These are phyloP conservation scores for Camelina hispida DNA, from an alignment of 345 rosid genomes.

Conservation along the genomic window DNA sequence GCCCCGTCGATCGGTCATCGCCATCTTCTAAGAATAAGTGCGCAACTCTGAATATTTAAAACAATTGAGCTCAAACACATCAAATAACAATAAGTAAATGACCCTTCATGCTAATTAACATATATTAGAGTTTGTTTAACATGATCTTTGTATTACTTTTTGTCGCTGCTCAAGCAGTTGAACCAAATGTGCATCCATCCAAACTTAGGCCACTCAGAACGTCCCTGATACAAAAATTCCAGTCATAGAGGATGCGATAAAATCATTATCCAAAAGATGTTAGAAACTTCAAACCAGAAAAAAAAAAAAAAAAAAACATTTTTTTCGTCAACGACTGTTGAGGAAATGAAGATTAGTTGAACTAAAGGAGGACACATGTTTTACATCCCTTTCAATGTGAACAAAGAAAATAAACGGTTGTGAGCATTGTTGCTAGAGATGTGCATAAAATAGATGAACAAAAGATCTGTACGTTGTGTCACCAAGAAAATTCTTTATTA, in stretches of 20 bases:
- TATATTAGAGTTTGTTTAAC: background rate
- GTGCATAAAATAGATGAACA: background rate
- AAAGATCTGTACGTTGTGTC: background rate
- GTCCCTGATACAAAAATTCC: background rate
- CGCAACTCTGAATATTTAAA: background rate
- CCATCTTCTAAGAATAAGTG: background rate
- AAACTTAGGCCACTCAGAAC: background rate
- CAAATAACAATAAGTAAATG: background rate
- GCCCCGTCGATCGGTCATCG: background rate
- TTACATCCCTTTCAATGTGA: background rate
- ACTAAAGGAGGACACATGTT: background rate
- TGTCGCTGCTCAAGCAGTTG: too few relatives aligned
- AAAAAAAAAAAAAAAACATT: background rate
- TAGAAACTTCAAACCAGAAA: background rate
- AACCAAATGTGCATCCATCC: background rate
- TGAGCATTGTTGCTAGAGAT: background rate
- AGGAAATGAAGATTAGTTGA: background rate
- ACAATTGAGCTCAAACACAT: background rate
- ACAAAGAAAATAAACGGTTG: background rate
- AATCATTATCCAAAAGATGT: background rate
- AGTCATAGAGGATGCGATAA: background rate
- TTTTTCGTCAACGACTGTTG: background rate
- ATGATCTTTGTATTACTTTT: too few relatives aligned
- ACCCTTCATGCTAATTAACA: background rate
- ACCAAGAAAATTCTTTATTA: background rate